Base-by-base conservation (phyloP, 1,139 yeast genomes). In the Debaryomyces subglobosus region DNA sequence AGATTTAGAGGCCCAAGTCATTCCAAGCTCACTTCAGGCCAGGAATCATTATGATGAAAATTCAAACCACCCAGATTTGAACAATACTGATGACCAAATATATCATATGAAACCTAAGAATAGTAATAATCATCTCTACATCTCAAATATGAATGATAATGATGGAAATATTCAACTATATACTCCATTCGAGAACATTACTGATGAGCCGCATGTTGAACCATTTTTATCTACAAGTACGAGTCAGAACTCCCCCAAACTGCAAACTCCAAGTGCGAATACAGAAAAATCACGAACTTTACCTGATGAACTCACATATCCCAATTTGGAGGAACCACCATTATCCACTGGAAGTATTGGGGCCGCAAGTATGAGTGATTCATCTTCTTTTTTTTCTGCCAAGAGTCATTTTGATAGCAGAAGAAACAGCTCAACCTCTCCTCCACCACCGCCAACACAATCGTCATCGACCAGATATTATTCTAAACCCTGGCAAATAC, bases 401-500 rank as follows among this genome's bases (percentile, higher is more conserved):
- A 23, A 44, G 13, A 55, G 55, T 30, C 52, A 54, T 13, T 42
- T 53, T 9, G 49, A 46, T 27, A 39, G 34, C 7, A 47, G 37
- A 9, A 39, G 38, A 20, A 35, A 20, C 38, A 35, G 38, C 10
- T 10, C 38, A 4, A 3, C 38, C 10, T 16, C 38, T 12, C 15
- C 38, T 20, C 25, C 35, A n/a, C 16, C 27, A 5, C 38, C 25
- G 7, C 38, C 9, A 8, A 32, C 45, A 13, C 16, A 45, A 12
- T 35, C 42, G 8, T 36, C 42, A 7, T 34, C 34, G 3, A 8
- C 44, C n/a, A 39, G 41, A 13, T 49, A 47, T 37, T 60, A 56
- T 41, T 42, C 61, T 13, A 56, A 59, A 42, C 71, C 71, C 13
- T 67, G 66, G 68, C 67, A 65, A 39, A 63, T 66, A 1, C 57